These are phyloP conservation scores for Massariosphaeria phaeospora DNA, from an alignment of 495 filamentous ascomycete genomes.

Conservation along the genomic window DNA sequence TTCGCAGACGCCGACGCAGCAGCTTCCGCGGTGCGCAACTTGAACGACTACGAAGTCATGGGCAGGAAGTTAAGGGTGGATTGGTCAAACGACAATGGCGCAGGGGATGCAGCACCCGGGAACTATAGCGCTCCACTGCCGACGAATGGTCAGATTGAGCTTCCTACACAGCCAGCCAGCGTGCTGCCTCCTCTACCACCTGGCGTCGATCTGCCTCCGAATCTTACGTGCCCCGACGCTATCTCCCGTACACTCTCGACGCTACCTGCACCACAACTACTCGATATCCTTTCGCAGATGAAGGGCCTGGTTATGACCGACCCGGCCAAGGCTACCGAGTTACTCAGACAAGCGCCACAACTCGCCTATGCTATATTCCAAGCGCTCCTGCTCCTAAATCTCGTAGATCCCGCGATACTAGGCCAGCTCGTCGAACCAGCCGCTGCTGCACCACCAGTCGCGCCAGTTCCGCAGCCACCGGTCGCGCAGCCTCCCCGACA, in stretches of 20 bases:
- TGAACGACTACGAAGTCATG: conserved; percentile 96
- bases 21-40: conserved; percentile 88
- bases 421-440: conserved; percentile 55
- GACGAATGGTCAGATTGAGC: conserved; percentile 41
- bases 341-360: conserved; percentile 85
- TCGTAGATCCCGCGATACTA: conserved; percentile 67
- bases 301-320: conserved; percentile 77
- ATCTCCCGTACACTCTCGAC: conserved; percentile 85
- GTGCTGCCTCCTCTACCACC: conserved; percentile 74
- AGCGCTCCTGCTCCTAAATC: conserved; percentile 82
- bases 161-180: conserved; percentile 29
- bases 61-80: conserved; percentile 90
- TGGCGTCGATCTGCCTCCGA: conserved; percentile 74
- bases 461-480: conserved; percentile 28
- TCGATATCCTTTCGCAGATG: conserved; percentile 93
- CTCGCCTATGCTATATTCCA: conserved; percentile 96
- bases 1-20: conserved; percentile 87
- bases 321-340: conserved; percentile 76
- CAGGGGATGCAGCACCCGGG: conserved; percentile 57
- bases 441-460: conserved; percentile 34
- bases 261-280: conserved; percentile 79
- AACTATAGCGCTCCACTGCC: conserved; percentile 45
- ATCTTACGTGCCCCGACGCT: conserved; percentile 77
- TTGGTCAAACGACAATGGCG: conserved; percentile 85
- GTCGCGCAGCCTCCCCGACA: conserved; percentile 33